Percentiles rank a stretch among this genome's conserved stretches.
Conservation (phyloP, 805 yeast species). For the Cyberlindnera mississippiensis region DNA sequence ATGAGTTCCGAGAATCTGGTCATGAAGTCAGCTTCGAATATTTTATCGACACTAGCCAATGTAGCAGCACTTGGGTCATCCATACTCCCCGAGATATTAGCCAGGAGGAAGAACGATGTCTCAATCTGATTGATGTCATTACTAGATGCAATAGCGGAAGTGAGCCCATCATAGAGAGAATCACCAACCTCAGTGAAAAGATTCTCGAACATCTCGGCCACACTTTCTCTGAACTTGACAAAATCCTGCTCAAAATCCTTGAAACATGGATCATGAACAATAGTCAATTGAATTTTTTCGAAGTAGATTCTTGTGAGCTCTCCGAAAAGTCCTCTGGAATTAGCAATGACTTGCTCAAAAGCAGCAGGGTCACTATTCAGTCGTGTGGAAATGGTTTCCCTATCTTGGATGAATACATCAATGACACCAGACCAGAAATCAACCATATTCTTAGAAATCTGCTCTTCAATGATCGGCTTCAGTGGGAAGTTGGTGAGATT, state of each 20-base stretch:
- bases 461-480: slow-evolving; percentile 56
- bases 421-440: slow-evolving; percentile 69
- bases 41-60: slow-evolving; percentile 17
- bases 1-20: slow-evolving; percentile 14
- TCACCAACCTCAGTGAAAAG: slow-evolving; percentile 62
- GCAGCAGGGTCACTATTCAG: slow-evolving; percentile 33
- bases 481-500: slow-evolving; percentile 55
- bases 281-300: slow-evolving; percentile 52
- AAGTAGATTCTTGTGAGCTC: slow-evolving; percentile 62
- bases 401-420: slow-evolving; percentile 51
- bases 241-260: slow-evolving; percentile 46
- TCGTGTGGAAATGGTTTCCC: slow-evolving; percentile 31
- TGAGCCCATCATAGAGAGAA: slow-evolving; percentile 43
- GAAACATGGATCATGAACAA: slow-evolving; percentile 35
- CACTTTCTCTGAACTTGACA: slow-evolving; percentile 63
- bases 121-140: slow-evolving; percentile 44
- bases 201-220: slow-evolving; percentile 72
- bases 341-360: slow-evolving; percentile 28
- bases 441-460: slow-evolving; percentile 48
- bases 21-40: slow-evolving; percentile 32
- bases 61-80: slow-evolving; percentile 26
- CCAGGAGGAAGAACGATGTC: slow-evolving; percentile 55
- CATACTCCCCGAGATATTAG: slow-evolving; percentile 46
- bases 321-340: slow-evolving; percentile 39
- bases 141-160: slow-evolving; percentile 31